Evolutionary conservation across 805 yeast genomes (phyloP), one percentile per base, ranked within the genome.

Genomic region (Dipodascopsis uninucleata): DNA sequence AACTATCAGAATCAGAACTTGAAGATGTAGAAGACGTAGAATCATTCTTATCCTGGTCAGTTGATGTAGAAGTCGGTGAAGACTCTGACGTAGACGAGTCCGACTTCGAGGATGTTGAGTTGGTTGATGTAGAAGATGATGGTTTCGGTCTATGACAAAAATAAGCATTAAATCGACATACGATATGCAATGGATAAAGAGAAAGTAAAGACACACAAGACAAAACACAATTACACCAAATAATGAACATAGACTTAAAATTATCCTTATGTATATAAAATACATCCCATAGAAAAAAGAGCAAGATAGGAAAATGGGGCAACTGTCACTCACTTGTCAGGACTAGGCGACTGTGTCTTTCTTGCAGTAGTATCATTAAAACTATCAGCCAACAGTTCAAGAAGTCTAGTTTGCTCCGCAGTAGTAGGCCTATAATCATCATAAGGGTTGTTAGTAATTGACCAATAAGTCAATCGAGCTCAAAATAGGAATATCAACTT

Each of bases 311-410:
- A 31, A 24, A 5, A 18, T n/a, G n/a, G n/a, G n/a, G n/a, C 17
- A 17, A 39, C 7, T 9, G 14, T 6, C n/a, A 40, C 43, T 40
- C 43, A 35, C 42, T 18, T 40, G 24, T 28, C 29, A 12, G 12
- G 29, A 26, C 14, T 36, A 14, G 32, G 25, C 12, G 16, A 20
- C 25, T 18, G 22, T 5, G 33, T 33, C 22, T 47, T 37, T 7
- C 52, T 41, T 5, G 98, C 98, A 20, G 72, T 74, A 33, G 71
- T 71, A 63, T 93, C 99, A 47, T 84, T 78, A 38, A 83, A 76
- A 1, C 95, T 83, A 61, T 88, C 96, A 1, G 99, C 98, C 52
- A 93, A 73, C 0, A 96, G 96, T 63, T 93, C 99, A 59, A 94
- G 73, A 43, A 93, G 70, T 23, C 94, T 94, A 9, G 81, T 82